Evolutionary conservation across 179 eudicot species (phyloP).

Genomic region (Beta macrorhiza): DNA sequence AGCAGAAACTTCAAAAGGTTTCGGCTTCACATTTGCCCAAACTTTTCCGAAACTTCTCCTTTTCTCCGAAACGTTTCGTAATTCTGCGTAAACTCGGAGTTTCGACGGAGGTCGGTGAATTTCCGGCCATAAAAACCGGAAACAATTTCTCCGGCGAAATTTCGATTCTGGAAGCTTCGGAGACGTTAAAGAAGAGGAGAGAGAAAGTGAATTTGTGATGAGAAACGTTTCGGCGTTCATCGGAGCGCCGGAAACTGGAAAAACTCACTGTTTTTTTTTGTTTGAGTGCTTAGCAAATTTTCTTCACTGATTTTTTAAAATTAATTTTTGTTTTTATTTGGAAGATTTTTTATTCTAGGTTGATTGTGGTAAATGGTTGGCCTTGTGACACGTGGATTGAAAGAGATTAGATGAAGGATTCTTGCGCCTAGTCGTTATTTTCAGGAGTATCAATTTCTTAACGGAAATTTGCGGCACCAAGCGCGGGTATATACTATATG

Average conservation of each 20-base stretch:
- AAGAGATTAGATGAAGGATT: neutral
- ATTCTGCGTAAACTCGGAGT: conserved; percentile 14
- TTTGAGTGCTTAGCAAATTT: neutral
- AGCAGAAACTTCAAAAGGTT: conserved; percentile 36
- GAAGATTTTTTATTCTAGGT: neutral
- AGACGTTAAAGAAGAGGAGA: conserved; percentile 22
- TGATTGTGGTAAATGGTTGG: conserved; percentile 20
- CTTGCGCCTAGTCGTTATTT: conserved; percentile 14
- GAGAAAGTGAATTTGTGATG: conserved; percentile 34
- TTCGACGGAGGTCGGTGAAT: conserved; percentile 11
- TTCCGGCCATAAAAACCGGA: conserved; percentile 26
- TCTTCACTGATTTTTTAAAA: neutral
- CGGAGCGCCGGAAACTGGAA: conserved; percentile 26
- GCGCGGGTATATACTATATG: neutral
- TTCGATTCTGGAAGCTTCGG: conserved; percentile 25
- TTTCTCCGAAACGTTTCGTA: conserved; percentile 34
- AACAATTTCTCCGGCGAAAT: conserved; percentile 17
- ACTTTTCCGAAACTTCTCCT: conserved; percentile 41
- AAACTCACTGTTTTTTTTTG: too few relatives aligned
- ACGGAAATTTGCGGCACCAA: conserved; percentile 5
- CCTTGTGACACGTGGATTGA: conserved; percentile 20
- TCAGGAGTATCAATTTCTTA: neutral
- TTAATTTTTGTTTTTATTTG: neutral
- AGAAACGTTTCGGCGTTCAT: conserved; percentile 51
- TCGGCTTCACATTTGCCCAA: conserved; percentile 58